Conservation (phyloP, 2,329 filamentous ascomycete species). For the Metarhizium robertsii region DNA sequence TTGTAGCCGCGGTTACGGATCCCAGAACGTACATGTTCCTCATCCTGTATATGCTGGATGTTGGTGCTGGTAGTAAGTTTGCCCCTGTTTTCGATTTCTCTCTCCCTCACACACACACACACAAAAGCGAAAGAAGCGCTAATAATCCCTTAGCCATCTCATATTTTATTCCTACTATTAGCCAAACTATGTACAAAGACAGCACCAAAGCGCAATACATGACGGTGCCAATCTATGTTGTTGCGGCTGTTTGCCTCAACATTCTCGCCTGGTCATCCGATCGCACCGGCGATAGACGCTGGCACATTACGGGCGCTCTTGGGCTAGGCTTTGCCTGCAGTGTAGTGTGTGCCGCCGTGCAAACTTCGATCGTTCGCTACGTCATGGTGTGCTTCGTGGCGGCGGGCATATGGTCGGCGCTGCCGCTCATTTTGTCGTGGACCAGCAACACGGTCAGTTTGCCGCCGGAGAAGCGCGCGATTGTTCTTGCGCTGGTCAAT, state of each 20-base stretch:
- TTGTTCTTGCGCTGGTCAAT: slow-evolving; percentile 22
- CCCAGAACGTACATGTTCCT: slow-evolving; percentile 7
- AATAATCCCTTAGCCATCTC: slow-evolving; percentile 24
- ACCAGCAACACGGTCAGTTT: slow-evolving; percentile 16
- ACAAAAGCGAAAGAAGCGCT: background rate
- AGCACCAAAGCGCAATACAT: slow-evolving; percentile 35
- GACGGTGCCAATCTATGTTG: slow-evolving; percentile 20
- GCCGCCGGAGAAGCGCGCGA: slow-evolving; percentile 21
- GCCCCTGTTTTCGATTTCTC: background rate
- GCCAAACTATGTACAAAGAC: slow-evolving; percentile 37
- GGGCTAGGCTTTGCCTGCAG: slow-evolving; percentile 12
- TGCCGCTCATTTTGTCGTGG: slow-evolving; percentile 15
- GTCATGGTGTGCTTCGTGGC: slow-evolving; percentile 13
- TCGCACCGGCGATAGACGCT: slow-evolving; percentile 11
- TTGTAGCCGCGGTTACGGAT: slow-evolving; percentile 20
- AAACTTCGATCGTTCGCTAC: slow-evolving; percentile 15
- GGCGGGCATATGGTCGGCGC: slow-evolving; percentile 4
- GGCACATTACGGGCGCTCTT: slow-evolving; percentile 12
- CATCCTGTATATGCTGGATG: slow-evolving; percentile 6
- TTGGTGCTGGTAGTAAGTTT: slow-evolving; percentile 28
- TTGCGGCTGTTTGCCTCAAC: slow-evolving; percentile 10
- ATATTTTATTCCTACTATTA: slow-evolving; percentile 45
- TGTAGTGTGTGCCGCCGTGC: slow-evolving; percentile 13
- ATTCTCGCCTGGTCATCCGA: slow-evolving; percentile 14
- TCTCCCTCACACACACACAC: background rate